phyloP scores from a whole-genome alignment of 2,329 filamentous ascomycete genomes.

The Leptographium radiaticola region DNA sequence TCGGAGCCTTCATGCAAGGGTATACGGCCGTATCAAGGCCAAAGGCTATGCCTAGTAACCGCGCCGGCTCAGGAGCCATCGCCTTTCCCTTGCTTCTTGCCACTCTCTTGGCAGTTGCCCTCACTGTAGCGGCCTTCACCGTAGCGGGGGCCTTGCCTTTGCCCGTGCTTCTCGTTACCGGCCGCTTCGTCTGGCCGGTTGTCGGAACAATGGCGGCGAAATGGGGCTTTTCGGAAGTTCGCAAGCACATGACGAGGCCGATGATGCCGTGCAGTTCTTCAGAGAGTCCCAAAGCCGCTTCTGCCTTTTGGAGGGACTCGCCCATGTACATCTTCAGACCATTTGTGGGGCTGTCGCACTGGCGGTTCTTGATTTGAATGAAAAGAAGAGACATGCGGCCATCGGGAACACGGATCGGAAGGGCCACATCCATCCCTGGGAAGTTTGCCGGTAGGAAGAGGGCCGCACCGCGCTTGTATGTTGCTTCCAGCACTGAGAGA shows the following conservation, averaged over 20 bases:
- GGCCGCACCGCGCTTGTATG: constrained; percentile 1
- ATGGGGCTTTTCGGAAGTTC: not conserved
- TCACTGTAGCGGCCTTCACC: not conserved
- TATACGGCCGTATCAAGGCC: not conserved
- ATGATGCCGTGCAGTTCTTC: not conserved
- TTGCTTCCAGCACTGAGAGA: not conserved
- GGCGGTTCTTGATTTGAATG: not conserved
- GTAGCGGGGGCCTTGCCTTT: not conserved
- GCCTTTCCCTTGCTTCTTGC: not conserved
- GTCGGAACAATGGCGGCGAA: not conserved
- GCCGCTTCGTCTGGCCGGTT: not conserved
- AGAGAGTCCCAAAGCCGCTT: not conserved
- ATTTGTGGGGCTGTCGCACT: not conserved
- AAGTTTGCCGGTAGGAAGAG: not conserved
- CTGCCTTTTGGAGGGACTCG: constrained; percentile 1
- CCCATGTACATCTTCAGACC: not conserved
- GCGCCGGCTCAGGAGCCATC: not conserved
- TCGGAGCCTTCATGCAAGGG: not conserved
- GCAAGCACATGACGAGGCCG: constrained; percentile 1
- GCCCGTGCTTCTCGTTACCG: not conserved
- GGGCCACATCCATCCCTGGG: constrained; percentile 1
- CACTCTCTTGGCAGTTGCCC: not conserved
- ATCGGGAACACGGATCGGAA: not conserved
- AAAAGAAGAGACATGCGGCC: not conserved
- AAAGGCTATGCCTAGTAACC: not conserved